These are phyloP conservation scores for Microglena sp. DNA, from an alignment of 139 green algal genomes.

Conservation along the genomic window DNA sequence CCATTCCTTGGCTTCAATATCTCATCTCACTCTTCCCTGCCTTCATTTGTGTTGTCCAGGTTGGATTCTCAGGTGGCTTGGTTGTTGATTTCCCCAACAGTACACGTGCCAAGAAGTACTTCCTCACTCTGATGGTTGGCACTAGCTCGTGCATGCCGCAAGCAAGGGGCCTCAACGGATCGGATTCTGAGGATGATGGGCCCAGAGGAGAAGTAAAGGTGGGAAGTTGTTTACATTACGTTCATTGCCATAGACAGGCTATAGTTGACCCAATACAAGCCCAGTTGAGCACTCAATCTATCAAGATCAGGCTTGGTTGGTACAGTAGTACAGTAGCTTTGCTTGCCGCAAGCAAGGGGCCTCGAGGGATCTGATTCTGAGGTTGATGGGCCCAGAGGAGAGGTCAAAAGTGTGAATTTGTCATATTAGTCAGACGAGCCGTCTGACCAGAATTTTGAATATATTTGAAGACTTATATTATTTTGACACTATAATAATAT, in stretches of 20 bases:
- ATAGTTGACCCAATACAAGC: too few relatives aligned
- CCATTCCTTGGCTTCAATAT: too few relatives aligned
- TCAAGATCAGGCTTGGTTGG: too few relatives aligned
- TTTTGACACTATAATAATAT: too few relatives aligned
- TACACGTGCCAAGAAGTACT: slow-evolving; percentile 95
- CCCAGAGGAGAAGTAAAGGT: slow-evolving; percentile 5
- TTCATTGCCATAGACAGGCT: background rate
- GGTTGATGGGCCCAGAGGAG: too few relatives aligned
- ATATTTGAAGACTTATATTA: too few relatives aligned
- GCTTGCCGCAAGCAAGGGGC: background rate
- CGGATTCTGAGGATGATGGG: slow-evolving; percentile 3
- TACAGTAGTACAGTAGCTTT: background rate
- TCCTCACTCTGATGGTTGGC: slow-evolving; percentile 88
- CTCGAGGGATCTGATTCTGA: background rate
- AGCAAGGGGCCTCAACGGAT: slow-evolving; percentile 7
- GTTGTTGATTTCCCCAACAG: slow-evolving; percentile 95
- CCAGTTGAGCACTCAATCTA: too few relatives aligned
- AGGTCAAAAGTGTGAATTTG: too few relatives aligned
- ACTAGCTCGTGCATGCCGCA: slow-evolving; percentile 26
- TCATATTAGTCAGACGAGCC: too few relatives aligned
- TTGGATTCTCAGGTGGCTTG: slow-evolving; percentile 87
- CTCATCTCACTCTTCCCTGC: background rate
- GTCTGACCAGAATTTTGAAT: too few relatives aligned
- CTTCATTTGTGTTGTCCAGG: slow-evolving; percentile 26
- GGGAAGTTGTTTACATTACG: background rate